Evolutionary conservation across 2,329 filamentous ascomycete species (phyloP).

Genomic region (Stagonosporopsis tanaceti): DNA sequence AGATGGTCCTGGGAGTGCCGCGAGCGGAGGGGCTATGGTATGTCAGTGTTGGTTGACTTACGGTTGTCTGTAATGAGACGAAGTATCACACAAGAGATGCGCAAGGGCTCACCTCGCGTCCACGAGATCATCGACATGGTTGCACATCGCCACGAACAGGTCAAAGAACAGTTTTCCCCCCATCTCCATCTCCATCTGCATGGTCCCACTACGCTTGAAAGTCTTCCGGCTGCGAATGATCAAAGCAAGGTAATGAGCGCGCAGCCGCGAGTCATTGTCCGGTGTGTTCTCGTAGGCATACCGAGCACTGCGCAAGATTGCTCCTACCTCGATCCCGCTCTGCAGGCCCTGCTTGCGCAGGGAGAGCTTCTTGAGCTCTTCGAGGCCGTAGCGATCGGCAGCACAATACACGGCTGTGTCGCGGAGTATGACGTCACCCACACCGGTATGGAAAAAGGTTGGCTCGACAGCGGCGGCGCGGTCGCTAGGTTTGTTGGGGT

Average conservation of each 20-base stretch:
- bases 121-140: conserved; percentile 95
- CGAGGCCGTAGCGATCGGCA: conserved; percentile 87
- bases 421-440: conserved; percentile 79
- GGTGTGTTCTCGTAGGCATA: conserved; percentile 97
- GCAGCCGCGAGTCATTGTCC: conserved; percentile 88
- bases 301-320: conserved; percentile 89
- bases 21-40: conserved; percentile 26
- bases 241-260: conserved; percentile 95
- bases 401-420: conserved; percentile 96
- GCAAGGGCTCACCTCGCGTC: conserved; percentile 68
- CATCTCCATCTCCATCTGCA: conserved; percentile 98
- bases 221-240: conserved; percentile 97
- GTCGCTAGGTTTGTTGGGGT: conserved; percentile 63
- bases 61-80: conserved; percentile 1
- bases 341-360: conserved; percentile 95
- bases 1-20: conserved; percentile 41
- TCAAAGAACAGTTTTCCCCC: conserved; percentile 97
- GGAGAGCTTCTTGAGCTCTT: conserved; percentile 89
- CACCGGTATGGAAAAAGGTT: conserved; percentile 78
- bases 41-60: conserved; percentile 27
- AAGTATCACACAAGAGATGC: conserved; percentile 25
- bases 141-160: conserved; percentile 97
- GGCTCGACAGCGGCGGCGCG: conserved; percentile 69
- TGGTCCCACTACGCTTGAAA: conserved; percentile 97
- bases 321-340: conserved; percentile 88